Conservation (phyloP, 2,329 filamentous ascomycete species). For the Claviceps arundinis region DNA sequence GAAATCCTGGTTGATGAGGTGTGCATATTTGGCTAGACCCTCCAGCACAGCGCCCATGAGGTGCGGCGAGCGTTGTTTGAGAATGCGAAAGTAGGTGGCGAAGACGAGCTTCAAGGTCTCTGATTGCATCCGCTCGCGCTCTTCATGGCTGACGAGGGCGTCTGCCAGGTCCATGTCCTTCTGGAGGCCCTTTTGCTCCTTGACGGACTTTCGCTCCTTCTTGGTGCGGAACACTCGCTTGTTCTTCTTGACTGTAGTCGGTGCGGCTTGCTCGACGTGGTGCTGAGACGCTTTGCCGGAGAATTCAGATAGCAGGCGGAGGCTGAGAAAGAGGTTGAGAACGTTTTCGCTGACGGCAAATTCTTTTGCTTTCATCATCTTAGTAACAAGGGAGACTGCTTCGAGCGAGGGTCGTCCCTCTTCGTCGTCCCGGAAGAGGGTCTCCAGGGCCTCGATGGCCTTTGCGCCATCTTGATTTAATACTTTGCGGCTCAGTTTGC, state of each 20-base stretch:
- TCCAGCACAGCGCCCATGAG: conserved; percentile 97
- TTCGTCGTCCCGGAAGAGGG: conserved; percentile 73
- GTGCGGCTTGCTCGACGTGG: conserved; percentile 42
- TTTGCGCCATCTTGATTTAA: conserved; percentile 65
- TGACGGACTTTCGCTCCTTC: conserved; percentile 65
- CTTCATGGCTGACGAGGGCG: conserved; percentile 80
- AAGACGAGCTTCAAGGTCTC: conserved; percentile 96
- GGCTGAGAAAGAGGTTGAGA: conserved; percentile 78
- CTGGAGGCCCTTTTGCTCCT: conserved; percentile 75
- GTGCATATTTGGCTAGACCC: conserved; percentile 83
- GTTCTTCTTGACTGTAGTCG: conserved; percentile 39
- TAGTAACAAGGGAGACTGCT: conserved; percentile 69
- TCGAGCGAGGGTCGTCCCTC: conserved; percentile 83
- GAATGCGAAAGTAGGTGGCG: conserved; percentile 83
- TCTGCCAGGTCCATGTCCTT: conserved; percentile 92
- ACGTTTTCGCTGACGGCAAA: conserved; percentile 76
- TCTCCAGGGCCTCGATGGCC: conserved; percentile 66
- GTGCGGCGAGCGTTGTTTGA: conserved; percentile 68
- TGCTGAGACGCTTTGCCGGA: conserved; percentile 71
- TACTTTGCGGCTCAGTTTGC: conserved; percentile 61
- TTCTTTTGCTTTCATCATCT: conserved; percentile 87
- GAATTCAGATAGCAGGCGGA: conserved; percentile 81
- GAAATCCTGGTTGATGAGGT: conserved; percentile 98
- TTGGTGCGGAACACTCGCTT: conserved; percentile 84
- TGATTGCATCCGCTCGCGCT: conserved; percentile 84